Conservation (phyloP, 140 eudicot genomes). For the Bidens hawaiensis region DNA sequence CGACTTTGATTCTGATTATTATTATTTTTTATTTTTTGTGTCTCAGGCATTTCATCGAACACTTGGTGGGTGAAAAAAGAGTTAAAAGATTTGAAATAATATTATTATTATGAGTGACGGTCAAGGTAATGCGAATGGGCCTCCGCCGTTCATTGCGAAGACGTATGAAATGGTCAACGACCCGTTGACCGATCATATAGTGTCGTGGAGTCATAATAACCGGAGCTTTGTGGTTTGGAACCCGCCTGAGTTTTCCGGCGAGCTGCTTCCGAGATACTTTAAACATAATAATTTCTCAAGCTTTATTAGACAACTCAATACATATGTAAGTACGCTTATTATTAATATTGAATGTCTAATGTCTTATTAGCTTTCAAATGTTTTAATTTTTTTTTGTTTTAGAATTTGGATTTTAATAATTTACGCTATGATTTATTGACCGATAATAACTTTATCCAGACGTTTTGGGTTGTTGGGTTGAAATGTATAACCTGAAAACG, state of each 20-base stretch:
- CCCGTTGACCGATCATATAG: constrained; percentile 44
- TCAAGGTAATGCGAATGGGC: constrained; percentile 39
- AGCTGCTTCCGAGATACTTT: constrained; percentile 60
- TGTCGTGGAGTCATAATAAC: constrained; percentile 56
- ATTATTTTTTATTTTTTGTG: no score
- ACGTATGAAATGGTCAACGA: constrained; percentile 83
- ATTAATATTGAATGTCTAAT: no score
- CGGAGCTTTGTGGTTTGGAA: constrained; percentile 59
- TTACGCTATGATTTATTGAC: no score
- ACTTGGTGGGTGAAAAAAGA: no score
- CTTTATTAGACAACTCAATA: constrained; percentile 67
- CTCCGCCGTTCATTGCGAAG: constrained; percentile 68
- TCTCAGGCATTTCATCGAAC: no score
- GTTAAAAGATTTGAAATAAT: constrained; percentile 7
- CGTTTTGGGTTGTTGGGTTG: no score
- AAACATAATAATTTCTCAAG: constrained; percentile 83
- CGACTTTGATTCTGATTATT: no score
- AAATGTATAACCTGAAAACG: no score
- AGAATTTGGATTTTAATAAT: no score
- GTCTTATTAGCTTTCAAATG: neutral
- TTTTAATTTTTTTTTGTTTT: no score
- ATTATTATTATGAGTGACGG: constrained; percentile 53
- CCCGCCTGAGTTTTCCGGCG: constrained; percentile 59
- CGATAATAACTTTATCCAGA: no score
- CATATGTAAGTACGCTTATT: constrained; percentile 77